phyloP scores from a whole-genome alignment of 2,329 filamentous ascomycete genomes.

The Calycina marina region DNA sequence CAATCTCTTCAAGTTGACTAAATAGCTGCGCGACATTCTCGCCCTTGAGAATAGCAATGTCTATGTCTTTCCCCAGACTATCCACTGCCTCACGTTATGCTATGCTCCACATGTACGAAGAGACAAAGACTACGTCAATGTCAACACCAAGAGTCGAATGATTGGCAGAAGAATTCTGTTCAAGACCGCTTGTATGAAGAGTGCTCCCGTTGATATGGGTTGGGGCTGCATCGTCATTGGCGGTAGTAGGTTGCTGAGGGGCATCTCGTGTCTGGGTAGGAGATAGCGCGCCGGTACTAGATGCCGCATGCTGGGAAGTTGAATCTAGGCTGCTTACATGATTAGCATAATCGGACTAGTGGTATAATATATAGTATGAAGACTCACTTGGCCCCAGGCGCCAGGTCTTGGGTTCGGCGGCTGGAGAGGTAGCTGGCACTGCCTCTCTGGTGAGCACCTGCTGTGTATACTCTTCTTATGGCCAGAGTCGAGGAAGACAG shows the following conservation, averaged over 20 bases:
- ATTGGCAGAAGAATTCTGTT: slow-evolving; percentile 1
- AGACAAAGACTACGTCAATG: slow-evolving; percentile 1
- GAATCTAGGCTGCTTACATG: slow-evolving; percentile 1
- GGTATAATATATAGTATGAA: neutral
- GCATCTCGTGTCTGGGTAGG: neutral
- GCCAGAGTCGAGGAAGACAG: no score
- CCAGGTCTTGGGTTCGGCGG: no score
- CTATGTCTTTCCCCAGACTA: slow-evolving; percentile 3
- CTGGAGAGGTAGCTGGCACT: no score
- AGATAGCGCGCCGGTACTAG: slow-evolving; percentile 1
- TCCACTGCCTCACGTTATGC: slow-evolving; percentile 3
- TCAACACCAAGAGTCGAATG: slow-evolving; percentile 1
- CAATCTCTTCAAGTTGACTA: slow-evolving; percentile 3
- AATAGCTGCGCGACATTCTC: slow-evolving; percentile 4
- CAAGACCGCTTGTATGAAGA: slow-evolving; percentile 3
- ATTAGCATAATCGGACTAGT: slow-evolving; percentile 1
- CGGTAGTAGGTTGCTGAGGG: neutral
- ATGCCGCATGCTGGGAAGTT: slow-evolving; percentile 2
- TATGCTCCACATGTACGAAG: slow-evolving; percentile 3
- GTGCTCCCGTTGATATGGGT: slow-evolving; percentile 1
- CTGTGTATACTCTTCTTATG: no score
- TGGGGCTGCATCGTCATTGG: slow-evolving; percentile 1
- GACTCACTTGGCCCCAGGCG: slow-evolving; percentile 1
- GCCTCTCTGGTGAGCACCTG: no score
- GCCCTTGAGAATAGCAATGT: slow-evolving; percentile 2